Evolutionary conservation across 2,329 filamentous ascomycete genomes (phyloP).

Genomic region (Clonostachys byssicola): DNA sequence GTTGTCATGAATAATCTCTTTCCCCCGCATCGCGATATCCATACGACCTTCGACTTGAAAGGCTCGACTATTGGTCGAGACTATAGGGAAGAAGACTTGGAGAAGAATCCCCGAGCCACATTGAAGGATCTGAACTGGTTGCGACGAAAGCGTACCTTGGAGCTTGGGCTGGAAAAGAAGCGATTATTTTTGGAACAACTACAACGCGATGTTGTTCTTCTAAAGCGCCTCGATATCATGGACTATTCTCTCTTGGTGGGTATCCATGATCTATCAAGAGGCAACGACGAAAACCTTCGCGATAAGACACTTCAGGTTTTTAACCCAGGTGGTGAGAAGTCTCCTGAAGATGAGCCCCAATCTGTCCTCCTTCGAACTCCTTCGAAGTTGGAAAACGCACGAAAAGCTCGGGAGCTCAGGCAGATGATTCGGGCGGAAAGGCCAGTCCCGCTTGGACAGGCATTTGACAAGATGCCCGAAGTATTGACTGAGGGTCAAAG

Average conservation of each 20-base stretch:
- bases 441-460: conserved; percentile 87
- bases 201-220: conserved; percentile 76
- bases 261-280: conserved; percentile 84
- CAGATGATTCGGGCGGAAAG: conserved; percentile 91
- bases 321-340: conserved; percentile 72
- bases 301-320: conserved; percentile 91
- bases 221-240: conserved; percentile 94
- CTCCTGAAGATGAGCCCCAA: conserved; percentile 53
- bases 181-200: conserved; percentile 85
- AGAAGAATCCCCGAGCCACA: conserved; percentile 85
- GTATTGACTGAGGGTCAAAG: conserved; percentile 74
- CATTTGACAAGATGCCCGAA: conserved; percentile 81
- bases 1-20: conserved; percentile 99
- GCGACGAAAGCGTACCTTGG: conserved; percentile 76
- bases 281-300: conserved; percentile 91
- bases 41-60: conserved; percentile 95
- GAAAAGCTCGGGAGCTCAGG: conserved; percentile 85
- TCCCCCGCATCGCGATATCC: conserved; percentile 93
- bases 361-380: conserved; percentile 79
- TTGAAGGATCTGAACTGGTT: conserved; percentile 98
- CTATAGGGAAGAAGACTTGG: conserved; percentile 82
- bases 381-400: conserved; percentile 85
- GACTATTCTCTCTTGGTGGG: conserved; percentile 95
- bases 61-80: conserved; percentile 93
- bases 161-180: conserved; percentile 87